phyloP scores from a whole-genome alignment of 2,329 filamentous ascomycete genomes.

The Zasmidium angulare region DNA sequence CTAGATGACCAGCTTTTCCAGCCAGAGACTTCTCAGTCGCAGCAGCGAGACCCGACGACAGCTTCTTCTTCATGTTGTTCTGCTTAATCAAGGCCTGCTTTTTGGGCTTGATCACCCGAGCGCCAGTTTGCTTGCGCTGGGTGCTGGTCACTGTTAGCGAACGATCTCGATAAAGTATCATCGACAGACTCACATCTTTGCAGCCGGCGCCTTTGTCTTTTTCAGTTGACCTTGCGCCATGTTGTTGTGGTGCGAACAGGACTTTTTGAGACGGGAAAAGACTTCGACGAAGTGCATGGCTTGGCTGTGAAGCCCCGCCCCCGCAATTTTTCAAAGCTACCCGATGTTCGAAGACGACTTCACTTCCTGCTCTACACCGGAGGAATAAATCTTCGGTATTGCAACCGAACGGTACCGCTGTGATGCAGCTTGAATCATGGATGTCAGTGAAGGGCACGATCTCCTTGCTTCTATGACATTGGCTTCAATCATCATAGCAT shows the following conservation, averaged over 20 bases:
- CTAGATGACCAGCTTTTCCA: conserved; percentile 67
- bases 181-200: conserved; percentile 21
- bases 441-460: too few relatives aligned
- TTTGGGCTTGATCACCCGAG: conserved; percentile 65
- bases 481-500: too few relatives aligned
- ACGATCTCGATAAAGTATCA: not conserved
- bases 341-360: not conserved
- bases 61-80: conserved; percentile 66
- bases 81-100: conserved; percentile 61
- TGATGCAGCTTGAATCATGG: too few relatives aligned
- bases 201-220: conserved; percentile 29
- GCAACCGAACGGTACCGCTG: too few relatives aligned
- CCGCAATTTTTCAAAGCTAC: not conserved
- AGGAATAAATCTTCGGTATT: not conserved
- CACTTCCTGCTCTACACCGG: not conserved
- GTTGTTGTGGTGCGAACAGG: not conserved
- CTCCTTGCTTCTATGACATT: too few relatives aligned
- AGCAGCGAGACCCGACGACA: conserved; percentile 60
- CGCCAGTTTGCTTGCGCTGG: conserved; percentile 45
- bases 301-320: not conserved
- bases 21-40: conserved; percentile 69
- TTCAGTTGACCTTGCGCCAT: conserved; percentile 34
- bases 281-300: not conserved
- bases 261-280: not conserved
- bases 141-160: conserved; percentile 19